These are phyloP conservation scores for Synchytrium microbalum DNA, from an alignment of 371 early-diverging fungal genomes.

Conservation along the genomic window DNA sequence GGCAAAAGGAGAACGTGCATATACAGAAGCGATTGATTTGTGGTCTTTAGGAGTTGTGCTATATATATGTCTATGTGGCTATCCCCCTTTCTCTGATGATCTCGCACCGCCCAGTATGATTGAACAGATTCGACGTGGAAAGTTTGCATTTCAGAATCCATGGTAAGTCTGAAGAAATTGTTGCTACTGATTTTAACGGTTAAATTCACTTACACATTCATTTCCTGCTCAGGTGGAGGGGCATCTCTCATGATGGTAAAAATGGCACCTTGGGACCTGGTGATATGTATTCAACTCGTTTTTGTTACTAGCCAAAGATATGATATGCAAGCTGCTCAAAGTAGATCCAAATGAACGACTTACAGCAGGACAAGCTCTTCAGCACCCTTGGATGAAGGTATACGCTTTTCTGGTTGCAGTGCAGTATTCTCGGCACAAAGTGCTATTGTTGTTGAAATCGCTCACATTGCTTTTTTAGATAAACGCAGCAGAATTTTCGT, in stretches of 20 bases:
- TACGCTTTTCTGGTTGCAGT: too few species aligned
- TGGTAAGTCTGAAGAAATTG: too few species aligned
- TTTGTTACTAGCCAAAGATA: slow-evolving; percentile 67
- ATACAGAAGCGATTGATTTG: slow-evolving; percentile 97
- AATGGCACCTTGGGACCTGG: too few species aligned
- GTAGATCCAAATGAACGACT: slow-evolving; percentile 65
- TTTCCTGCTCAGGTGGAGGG: too few species aligned
- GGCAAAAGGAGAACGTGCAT: slow-evolving; percentile 87
- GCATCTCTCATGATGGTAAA: too few species aligned
- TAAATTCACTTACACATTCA: too few species aligned
- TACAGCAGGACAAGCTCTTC: slow-evolving; percentile 72
- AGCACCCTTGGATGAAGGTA: slow-evolving; percentile 73
- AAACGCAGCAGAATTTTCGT: too few species aligned
- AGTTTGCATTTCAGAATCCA: slow-evolving; percentile 59
- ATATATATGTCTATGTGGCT: slow-evolving; percentile 98
- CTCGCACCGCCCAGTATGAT: background rate
- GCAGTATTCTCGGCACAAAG: too few species aligned
- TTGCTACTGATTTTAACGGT: too few species aligned
- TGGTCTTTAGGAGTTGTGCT: slow-evolving; percentile 99
- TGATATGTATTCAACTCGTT: too few species aligned
- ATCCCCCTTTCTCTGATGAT: slow-evolving; percentile 98
- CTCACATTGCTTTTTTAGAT: too few species aligned
- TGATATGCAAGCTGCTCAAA: slow-evolving; percentile 70
- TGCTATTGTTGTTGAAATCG: too few species aligned
- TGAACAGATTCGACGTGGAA: slow-evolving; percentile 64